A percentile compares a stretch with the other conserved stretches of the same genome.
These are phyloP conservation scores for Syzygium aromaticum DNA, from an alignment of 345 rosid species.

Conservation along the genomic window DNA sequence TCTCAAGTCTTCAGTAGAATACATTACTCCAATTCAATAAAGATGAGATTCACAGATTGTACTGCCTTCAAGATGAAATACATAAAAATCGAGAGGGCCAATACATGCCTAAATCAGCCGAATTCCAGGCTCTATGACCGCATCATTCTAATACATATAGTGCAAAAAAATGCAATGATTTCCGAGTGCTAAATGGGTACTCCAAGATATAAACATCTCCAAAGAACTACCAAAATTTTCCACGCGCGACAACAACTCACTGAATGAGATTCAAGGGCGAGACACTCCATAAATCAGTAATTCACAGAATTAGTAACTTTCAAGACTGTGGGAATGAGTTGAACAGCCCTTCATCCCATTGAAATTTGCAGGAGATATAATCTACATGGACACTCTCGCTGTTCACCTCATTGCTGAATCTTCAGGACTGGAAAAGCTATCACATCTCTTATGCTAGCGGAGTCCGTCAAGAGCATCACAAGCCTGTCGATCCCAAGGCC, in stretches of 20 bases:
- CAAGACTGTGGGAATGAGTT: neutral
- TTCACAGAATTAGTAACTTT: neutral
- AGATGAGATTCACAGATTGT: neutral
- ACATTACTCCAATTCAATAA: neutral
- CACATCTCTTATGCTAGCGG: conserved; percentile 84
- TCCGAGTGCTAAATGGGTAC: neutral
- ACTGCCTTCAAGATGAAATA: neutral
- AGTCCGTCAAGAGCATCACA: conserved; percentile 83
- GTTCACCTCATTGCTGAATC: conserved; percentile 42
- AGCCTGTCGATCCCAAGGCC: conserved; percentile 94
- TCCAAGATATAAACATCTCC: neutral
- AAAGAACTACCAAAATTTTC: neutral
- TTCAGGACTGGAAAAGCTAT: conserved; percentile 88
- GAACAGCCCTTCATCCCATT: neutral
- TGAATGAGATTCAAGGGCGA: neutral
- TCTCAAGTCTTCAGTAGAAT: neutral
- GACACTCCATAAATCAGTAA: neutral
- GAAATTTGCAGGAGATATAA: neutral
- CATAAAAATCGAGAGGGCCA: neutral
- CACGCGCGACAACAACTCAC: neutral
- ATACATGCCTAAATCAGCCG: neutral
- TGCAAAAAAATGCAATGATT: neutral
- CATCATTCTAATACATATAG: neutral
- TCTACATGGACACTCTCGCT: neutral
- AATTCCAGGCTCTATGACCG: neutral